A percentile compares a stretch with the other conserved stretches of the same genome.
phyloP scores from a whole-genome alignment of 768 basidiomycete genomes.

The Calocera viscosa region DNA sequence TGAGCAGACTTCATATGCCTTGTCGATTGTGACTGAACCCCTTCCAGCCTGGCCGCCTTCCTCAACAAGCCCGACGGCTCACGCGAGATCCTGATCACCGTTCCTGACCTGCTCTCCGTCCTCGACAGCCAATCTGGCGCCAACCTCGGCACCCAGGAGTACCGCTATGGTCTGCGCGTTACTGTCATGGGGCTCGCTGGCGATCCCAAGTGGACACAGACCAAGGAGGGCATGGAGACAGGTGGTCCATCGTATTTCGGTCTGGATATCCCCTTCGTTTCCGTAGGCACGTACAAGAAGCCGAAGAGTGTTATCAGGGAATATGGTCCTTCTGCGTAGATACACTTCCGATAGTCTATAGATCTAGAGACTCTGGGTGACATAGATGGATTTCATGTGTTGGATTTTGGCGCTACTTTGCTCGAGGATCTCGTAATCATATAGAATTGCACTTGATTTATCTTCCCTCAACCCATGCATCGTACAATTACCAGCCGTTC shows the following conservation, averaged over 20 bases:
- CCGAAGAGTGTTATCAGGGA: constrained; percentile 40
- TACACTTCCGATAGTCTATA: background rate
- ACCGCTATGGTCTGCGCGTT: constrained; percentile 48
- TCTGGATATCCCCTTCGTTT: constrained; percentile 21
- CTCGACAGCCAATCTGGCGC: constrained; percentile 50
- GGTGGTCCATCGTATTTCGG: constrained; percentile 47
- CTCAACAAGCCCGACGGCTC: constrained; percentile 16
- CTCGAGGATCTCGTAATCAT: background rate
- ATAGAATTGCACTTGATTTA: background rate
- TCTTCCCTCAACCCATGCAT: background rate
- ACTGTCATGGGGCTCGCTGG: constrained; percentile 39
- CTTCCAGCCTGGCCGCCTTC: constrained; percentile 4
- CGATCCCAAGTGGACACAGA: constrained; percentile 42
- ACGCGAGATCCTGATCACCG: constrained; percentile 38
- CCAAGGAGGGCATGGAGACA: constrained; percentile 36
- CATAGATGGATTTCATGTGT: background rate
- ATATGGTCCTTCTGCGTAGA: constrained; percentile 19
- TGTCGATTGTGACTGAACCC: background rate
- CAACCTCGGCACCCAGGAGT: constrained; percentile 51
- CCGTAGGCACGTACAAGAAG: constrained; percentile 29
- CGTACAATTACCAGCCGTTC: background rate
- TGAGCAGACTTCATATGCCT: constrained; percentile 30
- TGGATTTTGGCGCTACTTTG: background rate
- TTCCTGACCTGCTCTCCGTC: constrained; percentile 54
- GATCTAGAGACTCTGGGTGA: background rate